These are phyloP conservation scores for Annulohypoxylon stygium DNA, from an alignment of 495 filamentous ascomycete genomes.

Conservation along the genomic window DNA sequence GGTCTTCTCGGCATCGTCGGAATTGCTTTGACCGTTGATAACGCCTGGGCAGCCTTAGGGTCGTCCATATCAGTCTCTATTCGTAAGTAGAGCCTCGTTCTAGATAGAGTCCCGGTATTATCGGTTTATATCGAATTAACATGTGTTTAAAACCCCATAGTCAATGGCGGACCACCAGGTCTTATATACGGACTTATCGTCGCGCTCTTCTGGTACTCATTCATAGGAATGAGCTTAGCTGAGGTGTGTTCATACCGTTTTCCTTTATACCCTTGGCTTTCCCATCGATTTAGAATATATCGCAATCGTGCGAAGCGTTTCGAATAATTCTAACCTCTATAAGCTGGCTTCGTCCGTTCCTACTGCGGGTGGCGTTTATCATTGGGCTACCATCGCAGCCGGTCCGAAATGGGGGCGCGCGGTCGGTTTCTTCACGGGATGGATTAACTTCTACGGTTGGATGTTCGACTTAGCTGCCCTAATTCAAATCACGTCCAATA, in stretches of 20 bases:
- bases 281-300: not conserved
- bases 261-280: not conserved
- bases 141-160: conserved; percentile 41
- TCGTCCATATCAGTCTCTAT: conserved; percentile 67
- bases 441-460: conserved; percentile 80
- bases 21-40: conserved; percentile 66
- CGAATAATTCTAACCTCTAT: conserved; percentile 14
- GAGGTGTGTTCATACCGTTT: conserved; percentile 50
- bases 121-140: conserved; percentile 19
- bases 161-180: conserved; percentile 70
- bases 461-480: conserved; percentile 76
- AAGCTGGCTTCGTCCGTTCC: conserved; percentile 85
- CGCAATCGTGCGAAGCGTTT: not conserved
- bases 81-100: conserved; percentile 52
- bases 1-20: conserved; percentile 65
- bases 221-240: conserved; percentile 59
- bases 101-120: not conserved
- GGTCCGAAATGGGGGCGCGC: conserved; percentile 76
- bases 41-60: conserved; percentile 69
- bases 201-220: conserved; percentile 60
- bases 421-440: conserved; percentile 83
- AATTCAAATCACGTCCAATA: conserved; percentile 74
- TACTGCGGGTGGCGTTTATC: conserved; percentile 85
- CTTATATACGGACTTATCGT: conserved; percentile 68
- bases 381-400: conserved; percentile 84